Evolutionary conservation across 805 yeast genomes (phyloP), one percentile per base, ranked within the genome.

Genomic region (Ogataea pini): DNA sequence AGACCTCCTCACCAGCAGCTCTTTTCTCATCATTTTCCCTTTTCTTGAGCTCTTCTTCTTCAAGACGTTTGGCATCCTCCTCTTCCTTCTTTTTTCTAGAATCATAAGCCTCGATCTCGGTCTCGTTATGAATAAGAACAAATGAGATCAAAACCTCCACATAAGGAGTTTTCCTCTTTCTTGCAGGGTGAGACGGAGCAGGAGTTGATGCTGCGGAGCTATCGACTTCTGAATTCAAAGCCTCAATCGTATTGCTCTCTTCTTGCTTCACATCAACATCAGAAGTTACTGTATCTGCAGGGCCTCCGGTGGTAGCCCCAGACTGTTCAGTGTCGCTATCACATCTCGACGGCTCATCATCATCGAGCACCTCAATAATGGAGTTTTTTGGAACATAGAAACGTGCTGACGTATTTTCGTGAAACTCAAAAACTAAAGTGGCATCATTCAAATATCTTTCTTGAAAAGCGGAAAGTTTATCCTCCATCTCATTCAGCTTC

Each of bases 401-500:
- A 49, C 98, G 76, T 7, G 83, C 83, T 39, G 83, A 76, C 0
- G 94, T 79, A 62, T 83, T 84, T 58, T 94, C 98, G 22, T 77
- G 77, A 68, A 83, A 92, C 65, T 94, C 99, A 64, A 92, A 83
- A 5, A 90, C 83, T 33, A 94, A 63, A 45, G 88, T 85, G 0
- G 95, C 89, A 57, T 80, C 79, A 31, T 77, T 64, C 18, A 79
- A 69, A 58, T 86, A 86, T 62, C 82, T 77, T 56, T 85, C 91
- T 59, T 87, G 95, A 58, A 86, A 86, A 0, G 90, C 83, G 0
- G 94, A 86, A 43, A 87, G 67, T 56, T 79, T 82, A 51, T 75
- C 80, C 39, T 84, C 88, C 50, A 74, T 60, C 61, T 56, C 56
- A 18, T 47, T 51, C 36, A 48, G 51, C 32, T 34, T 49, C 44